A percentile compares a stretch with the other conserved stretches of the same genome.
Conservation (phyloP, 1,284 basidiomycete genomes). For the Cystobasidium pallidum region DNA sequence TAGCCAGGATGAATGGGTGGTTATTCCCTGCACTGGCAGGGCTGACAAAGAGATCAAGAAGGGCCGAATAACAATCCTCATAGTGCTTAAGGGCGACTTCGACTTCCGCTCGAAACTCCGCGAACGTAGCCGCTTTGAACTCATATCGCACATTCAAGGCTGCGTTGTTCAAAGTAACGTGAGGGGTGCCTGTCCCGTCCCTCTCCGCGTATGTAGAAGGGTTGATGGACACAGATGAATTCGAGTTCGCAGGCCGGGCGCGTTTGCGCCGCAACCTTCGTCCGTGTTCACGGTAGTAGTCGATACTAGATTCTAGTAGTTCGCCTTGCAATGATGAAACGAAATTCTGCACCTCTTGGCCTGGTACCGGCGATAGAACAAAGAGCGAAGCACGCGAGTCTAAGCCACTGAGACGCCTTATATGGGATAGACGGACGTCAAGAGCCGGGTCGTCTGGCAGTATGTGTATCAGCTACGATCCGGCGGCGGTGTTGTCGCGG, state of each 20-base stretch:
- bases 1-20: conserved; percentile 70
- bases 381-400: conserved; percentile 91
- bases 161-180: conserved; percentile 24
- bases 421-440: conserved; percentile 78
- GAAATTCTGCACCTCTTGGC: conserved; percentile 79
- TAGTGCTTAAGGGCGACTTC: conserved; percentile 80
- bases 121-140: conserved; percentile 95
- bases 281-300: conserved; percentile 89
- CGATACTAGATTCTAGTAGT: conserved; percentile 80
- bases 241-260: conserved; percentile 68
- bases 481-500: too few relatives aligned
- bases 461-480: too few relatives aligned
- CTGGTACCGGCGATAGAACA: conserved; percentile 86
- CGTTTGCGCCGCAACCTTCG: conserved; percentile 88
- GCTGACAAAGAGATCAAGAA: conserved; percentile 78
- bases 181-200: conserved; percentile 32
- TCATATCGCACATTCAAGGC: conserved; percentile 97
- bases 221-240: conserved; percentile 47
- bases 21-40: conserved; percentile 56
- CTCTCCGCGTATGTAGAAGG: conserved; percentile 4
- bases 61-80: conserved; percentile 61
- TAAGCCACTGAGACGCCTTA: conserved; percentile 81
- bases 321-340: conserved; percentile 82
- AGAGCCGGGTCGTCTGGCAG: conserved; percentile 74
- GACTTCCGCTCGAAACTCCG: conserved; percentile 87